A percentile compares a stretch with the other conserved stretches of the same genome.
phyloP scores from a whole-genome alignment of 257 asterid genomes.

The Plantago elongata region DNA sequence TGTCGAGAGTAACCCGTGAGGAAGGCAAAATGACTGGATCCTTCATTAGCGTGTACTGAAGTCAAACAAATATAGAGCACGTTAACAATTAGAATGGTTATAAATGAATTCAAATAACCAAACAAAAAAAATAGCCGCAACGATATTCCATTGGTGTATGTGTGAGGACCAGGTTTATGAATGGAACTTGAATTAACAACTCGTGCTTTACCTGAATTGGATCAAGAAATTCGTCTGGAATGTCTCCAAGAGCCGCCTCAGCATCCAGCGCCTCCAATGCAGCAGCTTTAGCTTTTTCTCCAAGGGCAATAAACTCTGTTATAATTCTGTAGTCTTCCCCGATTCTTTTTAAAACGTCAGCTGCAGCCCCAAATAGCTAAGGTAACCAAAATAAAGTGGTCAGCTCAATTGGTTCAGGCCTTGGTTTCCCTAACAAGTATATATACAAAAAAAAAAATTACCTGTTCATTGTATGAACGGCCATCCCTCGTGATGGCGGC shows the following conservation, averaged over 20 bases:
- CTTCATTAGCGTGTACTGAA: slow-evolving; percentile 90
- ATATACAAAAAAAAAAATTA: slow-evolving; percentile 8
- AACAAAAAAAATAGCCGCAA: not conserved
- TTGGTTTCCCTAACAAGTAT: slow-evolving; percentile 1
- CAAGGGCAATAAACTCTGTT: slow-evolving; percentile 78
- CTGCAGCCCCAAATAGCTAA: slow-evolving; percentile 86
- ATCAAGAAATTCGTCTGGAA: slow-evolving; percentile 99
- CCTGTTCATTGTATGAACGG: slow-evolving; percentile 92
- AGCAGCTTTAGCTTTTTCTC: slow-evolving; percentile 69
- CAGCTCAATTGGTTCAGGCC: not conserved
- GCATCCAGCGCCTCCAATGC: slow-evolving; percentile 89
- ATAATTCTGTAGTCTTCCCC: slow-evolving; percentile 70
- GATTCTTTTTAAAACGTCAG: slow-evolving; percentile 69
- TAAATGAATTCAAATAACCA: not conserved
- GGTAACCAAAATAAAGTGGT: slow-evolving; percentile 6
- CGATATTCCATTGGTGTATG: not conserved
- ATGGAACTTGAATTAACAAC: not conserved
- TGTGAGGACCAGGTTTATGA: too few species aligned
- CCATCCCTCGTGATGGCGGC: slow-evolving; percentile 88
- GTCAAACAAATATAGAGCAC: not conserved
- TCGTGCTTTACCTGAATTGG: slow-evolving; percentile 75
- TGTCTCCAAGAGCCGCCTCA: slow-evolving; percentile 94
- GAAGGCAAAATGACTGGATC: slow-evolving; percentile 96
- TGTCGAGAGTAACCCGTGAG: slow-evolving; percentile 67
- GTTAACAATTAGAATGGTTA: slow-evolving; percentile 3